These are phyloP conservation scores for Didymella arachidicola DNA, from an alignment of 2,329 filamentous ascomycete species.

Conservation along the genomic window DNA sequence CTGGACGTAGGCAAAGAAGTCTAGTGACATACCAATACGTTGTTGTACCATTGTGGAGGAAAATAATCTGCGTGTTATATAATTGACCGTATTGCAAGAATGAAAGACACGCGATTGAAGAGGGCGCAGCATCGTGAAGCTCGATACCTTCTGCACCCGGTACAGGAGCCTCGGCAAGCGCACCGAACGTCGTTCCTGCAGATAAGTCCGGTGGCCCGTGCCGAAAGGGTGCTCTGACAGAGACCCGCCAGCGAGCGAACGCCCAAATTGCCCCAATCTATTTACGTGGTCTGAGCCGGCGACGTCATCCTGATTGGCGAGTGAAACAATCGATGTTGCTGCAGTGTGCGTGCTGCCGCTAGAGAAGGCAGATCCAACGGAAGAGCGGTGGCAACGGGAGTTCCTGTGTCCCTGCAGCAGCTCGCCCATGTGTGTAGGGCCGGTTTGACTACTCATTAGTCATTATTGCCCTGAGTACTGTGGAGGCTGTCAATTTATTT, in stretches of 20 bases:
- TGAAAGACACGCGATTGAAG: conserved; percentile 24
- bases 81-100: neutral
- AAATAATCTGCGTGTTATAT: conserved; percentile 6
- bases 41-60: conserved; percentile 41
- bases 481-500: conserved; percentile 22
- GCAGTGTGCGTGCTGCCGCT: conserved; percentile 4
- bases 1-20: neutral
- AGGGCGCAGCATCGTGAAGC: conserved; percentile 20
- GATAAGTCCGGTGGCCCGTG: conserved; percentile 12
- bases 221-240: conserved; percentile 20
- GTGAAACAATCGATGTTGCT: conserved; percentile 5
- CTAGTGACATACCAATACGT: conserved; percentile 40
- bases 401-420: conserved; percentile 27
- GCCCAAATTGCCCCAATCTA: conserved; percentile 29
- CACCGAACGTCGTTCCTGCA: conserved; percentile 13
- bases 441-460: conserved; percentile 14
- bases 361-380: conserved; percentile 1
- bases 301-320: conserved; percentile 26
- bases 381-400: conserved; percentile 6
- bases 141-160: conserved; percentile 16
- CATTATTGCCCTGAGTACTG: conserved; percentile 12
- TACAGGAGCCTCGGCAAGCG: conserved; percentile 26
- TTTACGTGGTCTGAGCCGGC: conserved; percentile 6
- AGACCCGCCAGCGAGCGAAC: conserved; percentile 24
- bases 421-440: conserved; percentile 10